phyloP scores from a whole-genome alignment of 2,329 filamentous ascomycete species.

The Ophiostoma sp. region DNA sequence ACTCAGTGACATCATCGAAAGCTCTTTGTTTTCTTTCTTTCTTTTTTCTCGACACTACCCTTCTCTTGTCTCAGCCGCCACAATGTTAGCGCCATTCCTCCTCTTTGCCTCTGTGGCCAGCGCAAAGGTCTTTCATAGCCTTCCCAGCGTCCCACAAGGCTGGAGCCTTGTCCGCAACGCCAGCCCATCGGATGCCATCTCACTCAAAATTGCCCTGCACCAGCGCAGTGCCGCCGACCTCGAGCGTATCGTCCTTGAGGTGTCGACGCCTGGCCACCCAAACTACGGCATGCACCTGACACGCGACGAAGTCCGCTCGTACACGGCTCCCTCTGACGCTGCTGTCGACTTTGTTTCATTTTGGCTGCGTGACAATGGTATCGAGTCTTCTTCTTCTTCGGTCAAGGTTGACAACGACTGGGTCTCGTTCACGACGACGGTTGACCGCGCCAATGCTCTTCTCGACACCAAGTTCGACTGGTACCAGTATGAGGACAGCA shows the following conservation, averaged over 20 bases:
- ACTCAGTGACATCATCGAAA: background rate
- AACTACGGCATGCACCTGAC: constrained; percentile 64
- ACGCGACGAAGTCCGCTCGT: constrained; percentile 56
- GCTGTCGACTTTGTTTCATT: constrained; percentile 50
- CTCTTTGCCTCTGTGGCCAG: constrained; percentile 34
- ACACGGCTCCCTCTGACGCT: constrained; percentile 52
- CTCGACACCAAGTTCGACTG: constrained; percentile 59
- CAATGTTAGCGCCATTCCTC: constrained; percentile 33
- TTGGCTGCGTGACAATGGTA: constrained; percentile 57
- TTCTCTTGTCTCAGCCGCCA: background rate
- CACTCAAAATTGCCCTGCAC: constrained; percentile 50
- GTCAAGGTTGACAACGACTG: constrained; percentile 62
- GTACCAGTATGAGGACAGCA: constrained; percentile 50
- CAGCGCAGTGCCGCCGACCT: constrained; percentile 53
- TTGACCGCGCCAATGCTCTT: constrained; percentile 54
- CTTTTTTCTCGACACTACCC: background rate
- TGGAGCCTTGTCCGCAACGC: constrained; percentile 42
- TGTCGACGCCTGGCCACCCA: constrained; percentile 60
- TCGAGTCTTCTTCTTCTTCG: constrained; percentile 46
- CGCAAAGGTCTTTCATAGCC: constrained; percentile 41
- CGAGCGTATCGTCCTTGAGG: constrained; percentile 59
- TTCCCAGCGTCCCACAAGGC: constrained; percentile 41
- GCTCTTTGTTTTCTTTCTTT: background rate
- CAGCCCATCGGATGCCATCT: constrained; percentile 43
- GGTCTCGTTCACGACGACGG: constrained; percentile 58